Percentiles rank a stretch among this genome's conserved stretches.
Conservation (phyloP, 225 moss, liverwort and hornwort species). For the Antitrichia curtipendula region DNA sequence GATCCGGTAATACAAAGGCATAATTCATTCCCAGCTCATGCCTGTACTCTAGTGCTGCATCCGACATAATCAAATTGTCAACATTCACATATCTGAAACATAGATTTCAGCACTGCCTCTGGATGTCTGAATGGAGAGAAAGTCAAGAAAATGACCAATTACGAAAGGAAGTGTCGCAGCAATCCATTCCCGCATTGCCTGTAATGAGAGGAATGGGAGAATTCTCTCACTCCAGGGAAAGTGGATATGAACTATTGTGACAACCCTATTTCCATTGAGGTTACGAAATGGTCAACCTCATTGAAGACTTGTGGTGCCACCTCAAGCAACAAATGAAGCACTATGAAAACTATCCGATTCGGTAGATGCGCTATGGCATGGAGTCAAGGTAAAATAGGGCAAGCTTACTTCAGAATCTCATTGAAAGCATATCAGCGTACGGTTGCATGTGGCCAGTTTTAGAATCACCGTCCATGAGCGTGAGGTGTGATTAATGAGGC, state of each 20-base stretch:
- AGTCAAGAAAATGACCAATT: neutral
- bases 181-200: neutral
- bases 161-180: neutral
- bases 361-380: neutral
- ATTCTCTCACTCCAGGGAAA: neutral
- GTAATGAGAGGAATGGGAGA: neutral
- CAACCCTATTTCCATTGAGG: neutral
- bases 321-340: too few relatives aligned
- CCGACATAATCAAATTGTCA: neutral
- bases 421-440: too few relatives aligned
- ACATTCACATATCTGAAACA: neutral
- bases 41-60: slow-evolving; percentile 73
- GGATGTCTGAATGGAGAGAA: neutral
- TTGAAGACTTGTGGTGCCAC: neutral
- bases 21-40: slow-evolving; percentile 98
- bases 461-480: neutral
- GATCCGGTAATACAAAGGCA: slow-evolving; percentile 68
- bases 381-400: neutral
- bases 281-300: neutral
- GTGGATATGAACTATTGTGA: neutral
- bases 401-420: neutral
- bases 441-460: neutral
- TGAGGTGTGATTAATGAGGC: neutral
- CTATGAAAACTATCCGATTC: neutral
- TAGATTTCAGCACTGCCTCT: neutral